Conservation (phyloP, 1,284 basidiomycete genomes). For the Papiliotrema fonsecae region DNA sequence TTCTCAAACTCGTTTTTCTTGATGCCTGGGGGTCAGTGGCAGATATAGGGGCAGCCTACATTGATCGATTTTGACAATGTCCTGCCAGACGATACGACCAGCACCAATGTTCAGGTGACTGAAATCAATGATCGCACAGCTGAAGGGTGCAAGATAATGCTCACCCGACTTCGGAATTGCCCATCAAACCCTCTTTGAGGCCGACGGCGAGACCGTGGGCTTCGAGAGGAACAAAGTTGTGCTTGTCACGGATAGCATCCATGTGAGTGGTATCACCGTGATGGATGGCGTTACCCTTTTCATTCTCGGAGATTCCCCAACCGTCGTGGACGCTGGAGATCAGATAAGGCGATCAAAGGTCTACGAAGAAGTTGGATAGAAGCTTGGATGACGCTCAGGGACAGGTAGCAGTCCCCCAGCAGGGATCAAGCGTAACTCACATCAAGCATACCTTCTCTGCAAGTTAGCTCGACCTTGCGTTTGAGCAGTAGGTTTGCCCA, state of each 20-base stretch:
- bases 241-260: constrained; percentile 74
- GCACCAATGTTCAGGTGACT: constrained; percentile 90
- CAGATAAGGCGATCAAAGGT: too few relatives aligned
- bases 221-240: constrained; percentile 65
- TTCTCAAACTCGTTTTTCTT: constrained; percentile 82
- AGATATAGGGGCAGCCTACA: constrained; percentile 23
- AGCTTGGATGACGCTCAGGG: too few relatives aligned
- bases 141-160: constrained; percentile 5
- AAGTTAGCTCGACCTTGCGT: neutral
- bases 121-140: neutral
- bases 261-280: constrained; percentile 77
- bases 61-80: constrained; percentile 86
- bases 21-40: constrained; percentile 54
- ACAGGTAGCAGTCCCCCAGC: too few relatives aligned
- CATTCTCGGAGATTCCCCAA: constrained; percentile 71
- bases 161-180: constrained; percentile 90
- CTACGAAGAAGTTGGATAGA: too few relatives aligned
- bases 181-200: constrained; percentile 85
- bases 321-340: constrained; percentile 85
- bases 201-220: constrained; percentile 85
- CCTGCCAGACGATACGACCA: constrained; percentile 88
- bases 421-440: too few relatives aligned
- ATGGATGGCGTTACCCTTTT: constrained; percentile 80
- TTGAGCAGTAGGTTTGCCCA: neutral
- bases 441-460: constrained; percentile 83